These are phyloP conservation scores for Penicillium italicum DNA, from an alignment of 2,329 filamentous ascomycete genomes.

Conservation along the genomic window DNA sequence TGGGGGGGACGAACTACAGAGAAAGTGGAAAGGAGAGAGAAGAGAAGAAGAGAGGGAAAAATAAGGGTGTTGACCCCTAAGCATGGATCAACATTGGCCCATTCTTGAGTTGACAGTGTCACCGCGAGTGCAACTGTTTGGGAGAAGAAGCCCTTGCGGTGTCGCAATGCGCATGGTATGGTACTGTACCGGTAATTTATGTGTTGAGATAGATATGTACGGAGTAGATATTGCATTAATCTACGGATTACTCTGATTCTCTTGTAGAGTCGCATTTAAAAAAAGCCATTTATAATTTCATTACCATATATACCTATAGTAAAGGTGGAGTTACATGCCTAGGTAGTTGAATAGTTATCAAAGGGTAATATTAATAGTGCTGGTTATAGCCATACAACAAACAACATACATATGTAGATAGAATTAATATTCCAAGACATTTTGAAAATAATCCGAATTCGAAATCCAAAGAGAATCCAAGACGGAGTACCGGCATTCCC, in stretches of 20 bases:
- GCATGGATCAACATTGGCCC: slow-evolving; percentile 29
- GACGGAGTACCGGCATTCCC: slow-evolving; percentile 9
- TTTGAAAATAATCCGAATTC: neutral
- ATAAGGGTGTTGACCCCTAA: slow-evolving; percentile 10
- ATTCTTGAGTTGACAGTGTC: slow-evolving; percentile 25
- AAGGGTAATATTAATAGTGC: neutral
- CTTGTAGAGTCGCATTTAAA: neutral
- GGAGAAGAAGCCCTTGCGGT: slow-evolving; percentile 23
- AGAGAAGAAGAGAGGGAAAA: neutral
- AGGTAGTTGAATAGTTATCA: neutral
- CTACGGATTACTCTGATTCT: neutral
- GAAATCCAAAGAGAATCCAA: neutral
- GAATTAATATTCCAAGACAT: neutral
- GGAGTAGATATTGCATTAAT: neutral
- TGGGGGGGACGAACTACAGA: too few species aligned
- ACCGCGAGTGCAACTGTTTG: slow-evolving; percentile 22
- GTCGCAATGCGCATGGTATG: slow-evolving; percentile 20
- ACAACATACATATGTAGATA: too few species aligned
- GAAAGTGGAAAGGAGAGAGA: neutral
- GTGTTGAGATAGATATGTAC: neutral
- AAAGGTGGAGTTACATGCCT: neutral
- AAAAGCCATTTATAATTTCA: too few species aligned
- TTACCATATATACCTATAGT: neutral
- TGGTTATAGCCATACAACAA: neutral
- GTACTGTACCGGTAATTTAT: slow-evolving; percentile 12